Percentiles rank a stretch among this genome's conserved stretches.
Conservation (phyloP, 306 rosid species). For the Pterocarpus macrocarpus region DNA sequence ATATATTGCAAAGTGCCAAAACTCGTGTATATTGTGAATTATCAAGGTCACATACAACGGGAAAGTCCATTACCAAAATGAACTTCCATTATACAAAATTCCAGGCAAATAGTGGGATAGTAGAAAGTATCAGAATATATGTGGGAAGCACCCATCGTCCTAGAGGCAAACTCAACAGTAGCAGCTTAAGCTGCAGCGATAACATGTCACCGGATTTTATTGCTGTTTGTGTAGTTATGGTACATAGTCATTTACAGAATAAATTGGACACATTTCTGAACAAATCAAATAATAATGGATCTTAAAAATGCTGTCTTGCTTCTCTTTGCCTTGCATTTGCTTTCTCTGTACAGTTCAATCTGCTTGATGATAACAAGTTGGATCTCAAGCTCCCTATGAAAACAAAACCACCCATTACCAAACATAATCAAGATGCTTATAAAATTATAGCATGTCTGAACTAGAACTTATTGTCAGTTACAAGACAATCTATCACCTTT, state of each 20-base stretch:
- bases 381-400: slow-evolving; percentile 44
- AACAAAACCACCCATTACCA: slow-evolving; percentile 8
- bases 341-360: slow-evolving; percentile 52
- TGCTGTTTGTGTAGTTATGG: slow-evolving; percentile 39
- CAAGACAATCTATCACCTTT: neutral
- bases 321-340: slow-evolving; percentile 43
- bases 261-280: slow-evolving; percentile 33
- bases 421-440: slow-evolving; percentile 37
- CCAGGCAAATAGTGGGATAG: slow-evolving; percentile 18
- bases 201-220: slow-evolving; percentile 24
- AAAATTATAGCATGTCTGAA: neutral
- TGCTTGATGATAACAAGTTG: slow-evolving; percentile 39
- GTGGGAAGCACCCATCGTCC: slow-evolving; percentile 28
- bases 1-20: neutral
- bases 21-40: neutral
- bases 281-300: slow-evolving; percentile 51
- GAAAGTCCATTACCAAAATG: slow-evolving; percentile 27
- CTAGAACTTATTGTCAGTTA: slow-evolving; percentile 1
- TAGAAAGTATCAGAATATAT: slow-evolving; percentile 32
- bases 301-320: neutral
- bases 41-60: neutral
- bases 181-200: slow-evolving; percentile 25
- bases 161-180: slow-evolving; percentile 24
- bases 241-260: slow-evolving; percentile 42
- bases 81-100: slow-evolving; percentile 39